Evolutionary conservation across 179 eudicot genomes (phyloP).

Genomic region (Silene coronaria): DNA sequence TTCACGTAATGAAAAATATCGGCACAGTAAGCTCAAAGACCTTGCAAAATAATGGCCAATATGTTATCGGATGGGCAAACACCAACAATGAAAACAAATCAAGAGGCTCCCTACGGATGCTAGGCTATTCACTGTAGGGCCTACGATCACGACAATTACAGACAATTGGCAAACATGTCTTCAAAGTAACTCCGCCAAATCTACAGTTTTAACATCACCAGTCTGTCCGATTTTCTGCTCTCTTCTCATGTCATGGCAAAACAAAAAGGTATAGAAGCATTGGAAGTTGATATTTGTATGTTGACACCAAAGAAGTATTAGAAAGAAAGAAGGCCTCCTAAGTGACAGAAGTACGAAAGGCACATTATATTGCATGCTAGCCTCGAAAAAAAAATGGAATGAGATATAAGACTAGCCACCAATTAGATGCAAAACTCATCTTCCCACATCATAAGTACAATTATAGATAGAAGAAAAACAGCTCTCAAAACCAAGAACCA

Average conservation of each 20-base stretch:
- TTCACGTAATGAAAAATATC: background rate
- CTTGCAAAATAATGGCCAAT: background rate
- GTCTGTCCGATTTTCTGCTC: background rate
- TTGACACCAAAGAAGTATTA: background rate
- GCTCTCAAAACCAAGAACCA: background rate
- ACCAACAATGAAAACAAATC: background rate
- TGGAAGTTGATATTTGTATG: background rate
- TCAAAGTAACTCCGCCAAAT: no score
- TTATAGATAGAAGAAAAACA: background rate
- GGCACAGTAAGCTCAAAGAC: background rate
- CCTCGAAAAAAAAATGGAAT: background rate
- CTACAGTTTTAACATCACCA: no score
- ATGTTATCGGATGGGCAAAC: background rate
- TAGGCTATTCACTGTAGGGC: background rate
- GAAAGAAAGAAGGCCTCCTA: background rate
- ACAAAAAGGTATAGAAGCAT: background rate
- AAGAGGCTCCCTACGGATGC: background rate
- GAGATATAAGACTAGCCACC: background rate
- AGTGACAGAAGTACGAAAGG: background rate
- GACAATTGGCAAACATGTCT: no score
- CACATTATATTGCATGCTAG: background rate
- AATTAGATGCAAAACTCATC: background rate
- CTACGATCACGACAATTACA: no score
- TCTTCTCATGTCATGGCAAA: conserved; percentile 5
- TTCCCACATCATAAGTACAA: background rate